Conservation (phyloP, 331 rosid species). For the Phaseolus coccineus region DNA sequence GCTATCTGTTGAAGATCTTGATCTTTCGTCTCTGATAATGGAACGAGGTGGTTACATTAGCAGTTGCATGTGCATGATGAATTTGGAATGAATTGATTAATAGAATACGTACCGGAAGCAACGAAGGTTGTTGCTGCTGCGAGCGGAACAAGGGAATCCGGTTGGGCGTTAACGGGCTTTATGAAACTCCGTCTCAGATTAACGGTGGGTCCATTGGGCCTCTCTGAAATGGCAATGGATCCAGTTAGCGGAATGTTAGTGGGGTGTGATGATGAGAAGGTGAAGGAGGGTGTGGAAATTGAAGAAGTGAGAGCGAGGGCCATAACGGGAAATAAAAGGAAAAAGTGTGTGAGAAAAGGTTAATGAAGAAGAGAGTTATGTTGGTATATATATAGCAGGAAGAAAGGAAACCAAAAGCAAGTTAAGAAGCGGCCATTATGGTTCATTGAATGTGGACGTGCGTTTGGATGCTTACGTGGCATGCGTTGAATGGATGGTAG, state of each 20-base stretch:
- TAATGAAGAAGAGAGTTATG: neutral
- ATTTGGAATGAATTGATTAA: neutral
- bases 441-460: slow-evolving; percentile 77
- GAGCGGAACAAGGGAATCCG: slow-evolving; percentile 57
- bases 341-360: neutral
- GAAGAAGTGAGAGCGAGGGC: slow-evolving; percentile 70
- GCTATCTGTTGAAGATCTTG: slow-evolving; percentile 62
- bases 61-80: neutral
- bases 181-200: slow-evolving; percentile 47
- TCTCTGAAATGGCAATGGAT: slow-evolving; percentile 51
- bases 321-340: slow-evolving; percentile 39
- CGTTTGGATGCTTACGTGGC: slow-evolving; percentile 47
- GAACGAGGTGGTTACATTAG: neutral
- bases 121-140: slow-evolving; percentile 61
- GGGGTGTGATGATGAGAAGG: slow-evolving; percentile 41
- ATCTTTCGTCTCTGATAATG: slow-evolving; percentile 63
- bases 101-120: slow-evolving; percentile 56
- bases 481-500: neutral
- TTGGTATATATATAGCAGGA: neutral
- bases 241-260: slow-evolving; percentile 46
- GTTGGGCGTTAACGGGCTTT: slow-evolving; percentile 59
- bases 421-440: slow-evolving; percentile 15
- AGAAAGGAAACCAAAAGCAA: neutral
- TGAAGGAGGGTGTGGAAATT: slow-evolving; percentile 53
- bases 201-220: slow-evolving; percentile 38